A percentile compares a stretch with the other conserved stretches of the same genome.
These are phyloP conservation scores for Aspergillus homomorphus DNA, from an alignment of 495 filamentous ascomycete genomes.

Conservation along the genomic window DNA sequence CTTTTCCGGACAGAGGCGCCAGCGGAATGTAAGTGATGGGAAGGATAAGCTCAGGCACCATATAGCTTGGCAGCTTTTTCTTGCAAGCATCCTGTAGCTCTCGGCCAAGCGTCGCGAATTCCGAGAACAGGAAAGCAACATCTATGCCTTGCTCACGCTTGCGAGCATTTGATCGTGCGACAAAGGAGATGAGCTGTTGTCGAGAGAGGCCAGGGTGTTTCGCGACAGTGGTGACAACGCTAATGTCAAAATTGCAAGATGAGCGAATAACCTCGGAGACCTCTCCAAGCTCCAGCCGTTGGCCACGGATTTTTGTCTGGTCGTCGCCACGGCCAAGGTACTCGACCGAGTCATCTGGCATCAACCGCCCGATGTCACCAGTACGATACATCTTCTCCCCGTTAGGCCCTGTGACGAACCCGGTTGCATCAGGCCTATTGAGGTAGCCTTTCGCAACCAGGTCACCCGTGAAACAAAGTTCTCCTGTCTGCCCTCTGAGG, in stretches of 20 bases:
- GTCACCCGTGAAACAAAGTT: constrained; percentile 82
- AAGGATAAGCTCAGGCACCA: constrained; percentile 53
- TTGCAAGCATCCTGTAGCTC: constrained; percentile 36
- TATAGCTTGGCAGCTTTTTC: constrained; percentile 49
- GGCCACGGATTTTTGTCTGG: constrained; percentile 76
- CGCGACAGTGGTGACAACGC: constrained; percentile 40
- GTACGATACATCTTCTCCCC: constrained; percentile 47
- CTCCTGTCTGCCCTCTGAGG: constrained; percentile 74
- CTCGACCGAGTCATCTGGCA: constrained; percentile 48
- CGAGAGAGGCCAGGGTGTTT: constrained; percentile 43
- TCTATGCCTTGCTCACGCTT: constrained; percentile 9
- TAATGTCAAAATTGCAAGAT: constrained; percentile 29
- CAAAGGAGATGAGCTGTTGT: constrained; percentile 43
- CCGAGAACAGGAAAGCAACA: constrained; percentile 21
- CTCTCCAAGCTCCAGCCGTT: constrained; percentile 74
- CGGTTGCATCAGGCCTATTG: constrained; percentile 60
- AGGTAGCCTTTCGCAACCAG: constrained; percentile 87
- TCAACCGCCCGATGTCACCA: constrained; percentile 47
- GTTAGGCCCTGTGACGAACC: constrained; percentile 38
- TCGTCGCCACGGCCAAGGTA: constrained; percentile 74
- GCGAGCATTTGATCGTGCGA: constrained; percentile 17
- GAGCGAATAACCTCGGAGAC: constrained; percentile 56
- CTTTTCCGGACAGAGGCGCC: constrained; percentile 46
- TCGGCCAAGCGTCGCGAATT: constrained; percentile 21
- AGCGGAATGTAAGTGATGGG: constrained; percentile 42